Evolutionary conservation across 2,329 filamentous ascomycete genomes (phyloP), one percentile per base, ranked within the genome.

Genomic region (Fusarium xylarioides): DNA sequence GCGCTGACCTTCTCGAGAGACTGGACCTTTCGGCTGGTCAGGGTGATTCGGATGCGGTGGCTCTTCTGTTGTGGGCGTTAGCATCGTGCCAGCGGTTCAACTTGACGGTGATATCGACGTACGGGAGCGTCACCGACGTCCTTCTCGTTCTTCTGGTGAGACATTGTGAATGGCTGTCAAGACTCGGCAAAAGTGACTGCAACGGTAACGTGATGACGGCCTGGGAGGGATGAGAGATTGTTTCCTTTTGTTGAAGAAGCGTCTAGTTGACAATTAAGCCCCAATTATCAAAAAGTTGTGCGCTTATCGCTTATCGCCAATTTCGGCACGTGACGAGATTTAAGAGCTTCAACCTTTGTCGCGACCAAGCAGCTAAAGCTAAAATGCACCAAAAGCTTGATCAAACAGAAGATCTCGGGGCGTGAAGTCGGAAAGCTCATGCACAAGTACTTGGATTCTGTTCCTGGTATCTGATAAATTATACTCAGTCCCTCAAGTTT

Each of bases 21-120:
- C 83, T 92, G 88, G 83, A 98, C 95, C 89, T 98, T 98, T 89
- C 94, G 93, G 82, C 91, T 93, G 85, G 95, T 96, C 82, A 98
- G 90, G 86, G 95, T 98, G 91, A 98, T 98, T 85, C 95, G 94
- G 91, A 97, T 97, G 89, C 95, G 95, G 92, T 97, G 94, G 89
- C 93, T 92, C 92, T 97, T 97, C 91, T 92, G 78, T 78, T 58
- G 30, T 34, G 57, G 59, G 52, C 55, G 63, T 74, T 71, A 74
- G 77, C 49, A 55, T 62, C 12, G 62, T 50, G 59, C 30, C 37
- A 50, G 40, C 38, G 53, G n/a, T 16, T 63, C n/a, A 53, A n/a
- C 44, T 32, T 63, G n/a, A 42, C 15, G 37, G 53, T 19, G 14
- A 9, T 38, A 43, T 66, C 44, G 74, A 90, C 90, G 79, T 89